These are phyloP conservation scores for Mycena rebaudengoi DNA, from an alignment of 768 basidiomycete genomes.

Conservation along the genomic window DNA sequence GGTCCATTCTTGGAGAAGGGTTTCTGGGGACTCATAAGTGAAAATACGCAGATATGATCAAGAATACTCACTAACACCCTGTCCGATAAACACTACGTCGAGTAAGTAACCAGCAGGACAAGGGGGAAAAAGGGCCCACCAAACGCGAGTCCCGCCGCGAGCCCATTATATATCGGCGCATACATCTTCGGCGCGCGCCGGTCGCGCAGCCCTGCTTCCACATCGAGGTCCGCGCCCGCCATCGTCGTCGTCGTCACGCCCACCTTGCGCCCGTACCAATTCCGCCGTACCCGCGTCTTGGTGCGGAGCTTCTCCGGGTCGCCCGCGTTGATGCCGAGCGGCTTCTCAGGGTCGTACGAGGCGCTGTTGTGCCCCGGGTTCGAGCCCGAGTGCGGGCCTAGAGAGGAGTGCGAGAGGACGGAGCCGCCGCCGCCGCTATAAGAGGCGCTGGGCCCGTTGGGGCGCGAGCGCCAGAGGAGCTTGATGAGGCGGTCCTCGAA, in stretches of 20 bases:
- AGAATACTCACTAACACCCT: slow-evolving; percentile 62
- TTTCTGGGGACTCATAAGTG: slow-evolving; percentile 31
- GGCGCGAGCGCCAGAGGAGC: slow-evolving; percentile 74
- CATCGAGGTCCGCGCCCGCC: slow-evolving; percentile 33
- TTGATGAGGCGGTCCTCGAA: slow-evolving; percentile 83
- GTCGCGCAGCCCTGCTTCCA: slow-evolving; percentile 33
- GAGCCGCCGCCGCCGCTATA: slow-evolving; percentile 32
- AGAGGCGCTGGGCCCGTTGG: slow-evolving; percentile 42
- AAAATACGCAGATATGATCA: neutral
- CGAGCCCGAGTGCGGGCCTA: no score
- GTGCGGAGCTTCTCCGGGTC: slow-evolving; percentile 24
- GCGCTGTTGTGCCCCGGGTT: no score
- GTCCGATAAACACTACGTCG: slow-evolving; percentile 69
- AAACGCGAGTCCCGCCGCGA: slow-evolving; percentile 64
- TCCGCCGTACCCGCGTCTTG: slow-evolving; percentile 49
- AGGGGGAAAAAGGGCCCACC: slow-evolving; percentile 48
- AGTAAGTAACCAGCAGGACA: slow-evolving; percentile 41
- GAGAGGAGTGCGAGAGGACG: slow-evolving; percentile 35
- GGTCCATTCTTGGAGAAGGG: slow-evolving; percentile 69
- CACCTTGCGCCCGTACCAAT: slow-evolving; percentile 70
- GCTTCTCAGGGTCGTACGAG: slow-evolving; percentile 42
- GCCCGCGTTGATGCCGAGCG: neutral
- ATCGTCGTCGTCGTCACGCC: slow-evolving; percentile 43
- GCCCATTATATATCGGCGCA: slow-evolving; percentile 76
- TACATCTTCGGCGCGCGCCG: slow-evolving; percentile 52